These are phyloP conservation scores for Cubamyces sp. DNA, from an alignment of 768 basidiomycete genomes.

Conservation along the genomic window DNA sequence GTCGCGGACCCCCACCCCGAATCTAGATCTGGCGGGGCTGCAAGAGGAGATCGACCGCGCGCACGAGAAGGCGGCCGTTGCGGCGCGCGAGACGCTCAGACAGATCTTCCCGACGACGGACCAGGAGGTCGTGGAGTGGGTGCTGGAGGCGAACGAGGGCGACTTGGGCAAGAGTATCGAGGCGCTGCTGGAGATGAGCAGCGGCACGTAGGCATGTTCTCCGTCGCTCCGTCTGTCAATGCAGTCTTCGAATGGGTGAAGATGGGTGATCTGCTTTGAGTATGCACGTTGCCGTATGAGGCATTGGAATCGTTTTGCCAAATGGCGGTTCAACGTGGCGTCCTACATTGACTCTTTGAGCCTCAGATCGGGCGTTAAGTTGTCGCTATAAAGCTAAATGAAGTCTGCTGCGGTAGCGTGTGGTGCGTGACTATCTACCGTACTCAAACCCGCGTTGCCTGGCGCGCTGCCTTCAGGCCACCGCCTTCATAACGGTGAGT, in stretches of 20 bases:
- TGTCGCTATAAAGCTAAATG: too few species aligned
- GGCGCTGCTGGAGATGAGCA: slow-evolving; percentile 73
- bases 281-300: neutral
- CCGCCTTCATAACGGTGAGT: too few species aligned
- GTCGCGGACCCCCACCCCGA: slow-evolving; percentile 73
- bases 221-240: neutral
- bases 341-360: too few species aligned
- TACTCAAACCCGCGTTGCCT: too few species aligned
- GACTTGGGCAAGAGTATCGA: slow-evolving; percentile 93
- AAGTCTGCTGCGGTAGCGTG: too few species aligned
- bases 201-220: slow-evolving; percentile 27
- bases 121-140: slow-evolving; percentile 82
- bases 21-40: slow-evolving; percentile 68
- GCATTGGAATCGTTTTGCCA: too few species aligned
- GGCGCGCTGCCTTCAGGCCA: too few species aligned
- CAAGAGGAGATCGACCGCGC: slow-evolving; percentile 81
- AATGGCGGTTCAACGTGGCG: too few species aligned
- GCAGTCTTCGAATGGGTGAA: neutral
- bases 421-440: too few species aligned
- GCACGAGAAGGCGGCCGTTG: slow-evolving; percentile 71
- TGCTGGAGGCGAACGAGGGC: slow-evolving; percentile 86
- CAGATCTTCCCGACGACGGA: slow-evolving; percentile 92
- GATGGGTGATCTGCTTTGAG: neutral
- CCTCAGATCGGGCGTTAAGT: too few species aligned
- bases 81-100: slow-evolving; percentile 72